phyloP scores from a whole-genome alignment of 345 rosid species.

The Eucalyptus albens region DNA sequence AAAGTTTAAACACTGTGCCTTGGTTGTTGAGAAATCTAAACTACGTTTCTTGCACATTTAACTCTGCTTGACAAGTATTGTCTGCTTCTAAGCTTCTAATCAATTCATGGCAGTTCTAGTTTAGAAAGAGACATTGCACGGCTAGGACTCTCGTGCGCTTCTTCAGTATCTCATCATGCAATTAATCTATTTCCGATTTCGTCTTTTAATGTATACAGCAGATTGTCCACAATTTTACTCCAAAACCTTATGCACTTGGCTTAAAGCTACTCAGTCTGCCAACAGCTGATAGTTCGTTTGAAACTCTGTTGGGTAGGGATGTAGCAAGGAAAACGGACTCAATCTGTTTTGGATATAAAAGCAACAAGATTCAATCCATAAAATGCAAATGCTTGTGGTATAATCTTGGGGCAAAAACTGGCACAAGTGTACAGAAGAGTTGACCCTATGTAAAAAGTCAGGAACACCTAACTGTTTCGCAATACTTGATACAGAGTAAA shows the following conservation, averaged over 20 bases:
- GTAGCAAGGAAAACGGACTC: fast-evolving
- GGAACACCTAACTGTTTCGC: not conserved
- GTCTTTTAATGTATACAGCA: fast-evolving
- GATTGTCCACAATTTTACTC: not conserved
- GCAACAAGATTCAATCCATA: not conserved
- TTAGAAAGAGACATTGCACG: not conserved
- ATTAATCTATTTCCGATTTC: too few species aligned
- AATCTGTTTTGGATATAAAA: not conserved
- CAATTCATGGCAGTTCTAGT: fast-evolving
- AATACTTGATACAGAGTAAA: not conserved
- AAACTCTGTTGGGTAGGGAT: not conserved
- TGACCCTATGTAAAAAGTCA: not conserved
- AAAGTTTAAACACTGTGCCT: not conserved
- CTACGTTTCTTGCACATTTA: not conserved
- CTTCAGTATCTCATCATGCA: not conserved
- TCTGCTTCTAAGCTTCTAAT: not conserved
- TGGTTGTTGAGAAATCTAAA: not conserved
- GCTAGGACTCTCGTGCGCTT: fast-evolving
- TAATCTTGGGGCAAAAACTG: too few species aligned
- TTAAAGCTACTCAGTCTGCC: not conserved
- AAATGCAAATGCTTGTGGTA: not conserved
- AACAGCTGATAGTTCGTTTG: not conserved
- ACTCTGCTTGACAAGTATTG: not conserved
- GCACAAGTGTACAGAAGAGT: not conserved
- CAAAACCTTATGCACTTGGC: not conserved